Conservation (phyloP, 2,329 filamentous ascomycete species). For the Cercospora janseana region DNA sequence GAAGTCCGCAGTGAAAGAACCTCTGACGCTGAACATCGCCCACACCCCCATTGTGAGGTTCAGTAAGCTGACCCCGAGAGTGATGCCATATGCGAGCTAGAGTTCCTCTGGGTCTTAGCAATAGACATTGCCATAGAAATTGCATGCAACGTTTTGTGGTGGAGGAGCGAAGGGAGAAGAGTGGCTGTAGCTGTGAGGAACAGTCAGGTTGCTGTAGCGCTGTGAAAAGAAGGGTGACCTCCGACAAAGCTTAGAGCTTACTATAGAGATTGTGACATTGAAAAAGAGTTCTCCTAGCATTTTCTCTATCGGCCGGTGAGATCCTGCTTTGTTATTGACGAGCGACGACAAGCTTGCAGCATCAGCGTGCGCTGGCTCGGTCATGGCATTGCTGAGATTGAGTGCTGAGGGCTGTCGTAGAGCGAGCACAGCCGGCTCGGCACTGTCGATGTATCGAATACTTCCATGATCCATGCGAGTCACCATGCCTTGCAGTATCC, state of each 20-base stretch:
- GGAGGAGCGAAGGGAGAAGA: slow-evolving; percentile 11
- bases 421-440: too few relatives aligned
- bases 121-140: slow-evolving; percentile 18
- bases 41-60: slow-evolving; percentile 14
- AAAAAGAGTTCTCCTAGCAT: slow-evolving; percentile 17
- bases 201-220: background rate
- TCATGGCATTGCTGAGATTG: background rate
- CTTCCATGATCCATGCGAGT: too few relatives aligned
- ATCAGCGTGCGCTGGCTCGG: too few relatives aligned
- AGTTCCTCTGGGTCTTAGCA: slow-evolving; percentile 15
- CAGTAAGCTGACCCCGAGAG: slow-evolving; percentile 15
- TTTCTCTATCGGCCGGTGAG: background rate
- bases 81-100: slow-evolving; percentile 21
- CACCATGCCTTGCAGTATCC: too few relatives aligned
- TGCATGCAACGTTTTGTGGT: slow-evolving; percentile 10
- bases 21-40: slow-evolving; percentile 15
- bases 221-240: background rate
- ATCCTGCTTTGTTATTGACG: too few relatives aligned
- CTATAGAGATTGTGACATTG: slow-evolving; percentile 19
- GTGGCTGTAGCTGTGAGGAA: slow-evolving; percentile 6
- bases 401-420: too few relatives aligned
- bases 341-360: too few relatives aligned
- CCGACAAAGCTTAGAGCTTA: slow-evolving; percentile 15
- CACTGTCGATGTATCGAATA: too few relatives aligned
- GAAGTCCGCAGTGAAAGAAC: slow-evolving; percentile 20